Evolutionary conservation across 495 filamentous ascomycete genomes (phyloP).

Genomic region (Xylaria bambusicola): DNA sequence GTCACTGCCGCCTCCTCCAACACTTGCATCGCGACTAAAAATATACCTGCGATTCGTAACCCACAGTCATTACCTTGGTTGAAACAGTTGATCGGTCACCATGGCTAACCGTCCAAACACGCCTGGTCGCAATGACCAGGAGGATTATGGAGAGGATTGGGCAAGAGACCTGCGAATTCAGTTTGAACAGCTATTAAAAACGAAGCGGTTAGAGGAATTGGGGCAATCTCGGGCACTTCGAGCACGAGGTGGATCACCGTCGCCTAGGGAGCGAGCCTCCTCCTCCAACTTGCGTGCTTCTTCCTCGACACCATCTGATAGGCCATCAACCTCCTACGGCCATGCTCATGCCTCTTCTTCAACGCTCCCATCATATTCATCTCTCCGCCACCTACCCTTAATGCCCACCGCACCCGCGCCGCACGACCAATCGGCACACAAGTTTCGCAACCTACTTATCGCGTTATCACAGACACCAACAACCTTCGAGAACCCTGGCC

Average conservation of each 20-base stretch:
- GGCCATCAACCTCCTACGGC: slow-evolving; percentile 45
- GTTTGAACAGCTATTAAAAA: slow-evolving; percentile 78
- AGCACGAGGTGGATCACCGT: slow-evolving; percentile 23
- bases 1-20: not conserved
- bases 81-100: not conserved
- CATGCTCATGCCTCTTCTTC: slow-evolving; percentile 19
- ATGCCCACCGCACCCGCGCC: slow-evolving; percentile 71
- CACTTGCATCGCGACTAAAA: not conserved
- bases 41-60: too few species aligned
- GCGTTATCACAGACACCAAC: slow-evolving; percentile 80
- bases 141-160: slow-evolving; percentile 54
- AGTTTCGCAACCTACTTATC: slow-evolving; percentile 81
- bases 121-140: slow-evolving; percentile 27
- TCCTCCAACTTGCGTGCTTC: slow-evolving; percentile 43
- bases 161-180: slow-evolving; percentile 54
- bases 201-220: slow-evolving; percentile 76
- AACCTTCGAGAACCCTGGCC: slow-evolving; percentile 94
- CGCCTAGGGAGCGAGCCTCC: slow-evolving; percentile 43
- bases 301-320: slow-evolving; percentile 37
- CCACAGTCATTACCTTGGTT: not conserved
- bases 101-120: slow-evolving; percentile 28
- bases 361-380: slow-evolving; percentile 64
- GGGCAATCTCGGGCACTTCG: slow-evolving; percentile 56
- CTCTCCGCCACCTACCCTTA: slow-evolving; percentile 73
- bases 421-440: slow-evolving; percentile 69